Percentiles rank a stretch among this genome's conserved stretches.
Conservation (phyloP, 192 early-diverging fungal species). For the Coemansia sp. region DNA sequence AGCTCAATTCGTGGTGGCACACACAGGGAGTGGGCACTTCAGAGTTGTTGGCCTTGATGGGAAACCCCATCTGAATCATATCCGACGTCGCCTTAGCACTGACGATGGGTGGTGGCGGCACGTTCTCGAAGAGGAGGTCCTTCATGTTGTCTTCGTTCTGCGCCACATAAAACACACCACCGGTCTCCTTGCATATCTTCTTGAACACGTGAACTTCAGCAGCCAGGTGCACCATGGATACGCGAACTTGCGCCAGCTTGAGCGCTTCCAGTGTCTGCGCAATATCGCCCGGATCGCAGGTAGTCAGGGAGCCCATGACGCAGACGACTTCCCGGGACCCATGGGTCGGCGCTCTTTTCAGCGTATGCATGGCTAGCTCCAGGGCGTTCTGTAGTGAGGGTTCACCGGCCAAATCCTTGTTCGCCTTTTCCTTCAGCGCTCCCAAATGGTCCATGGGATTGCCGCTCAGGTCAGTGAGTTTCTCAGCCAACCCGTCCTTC, state of each 20-base stretch:
- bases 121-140: conserved; percentile 78
- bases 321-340: conserved; percentile 84
- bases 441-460: conserved; percentile 80
- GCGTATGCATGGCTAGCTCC: conserved; percentile 72
- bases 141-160: conserved; percentile 79
- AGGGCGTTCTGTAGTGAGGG: conserved; percentile 92
- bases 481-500: conserved; percentile 82
- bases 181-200: conserved; percentile 69
- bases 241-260: conserved; percentile 69
- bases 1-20: conserved; percentile 68
- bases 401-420: conserved; percentile 75
- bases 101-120: conserved; percentile 84
- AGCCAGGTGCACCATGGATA: conserved; percentile 83
- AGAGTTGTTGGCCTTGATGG: conserved; percentile 37
- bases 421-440: conserved; percentile 63
- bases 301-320: conserved; percentile 84
- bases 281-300: conserved; percentile 94
- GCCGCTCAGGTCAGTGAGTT: conserved; percentile 81
- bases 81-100: conserved; percentile 54
- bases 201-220: conserved; percentile 88
- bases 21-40: conserved; percentile 65
- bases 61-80: conserved; percentile 94
- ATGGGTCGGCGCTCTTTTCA: conserved; percentile 84
- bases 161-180: conserved; percentile 80
- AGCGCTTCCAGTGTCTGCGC: conserved; percentile 72